Conservation (phyloP, 2,329 filamentous ascomycete genomes). For the Elsinoe australis region DNA sequence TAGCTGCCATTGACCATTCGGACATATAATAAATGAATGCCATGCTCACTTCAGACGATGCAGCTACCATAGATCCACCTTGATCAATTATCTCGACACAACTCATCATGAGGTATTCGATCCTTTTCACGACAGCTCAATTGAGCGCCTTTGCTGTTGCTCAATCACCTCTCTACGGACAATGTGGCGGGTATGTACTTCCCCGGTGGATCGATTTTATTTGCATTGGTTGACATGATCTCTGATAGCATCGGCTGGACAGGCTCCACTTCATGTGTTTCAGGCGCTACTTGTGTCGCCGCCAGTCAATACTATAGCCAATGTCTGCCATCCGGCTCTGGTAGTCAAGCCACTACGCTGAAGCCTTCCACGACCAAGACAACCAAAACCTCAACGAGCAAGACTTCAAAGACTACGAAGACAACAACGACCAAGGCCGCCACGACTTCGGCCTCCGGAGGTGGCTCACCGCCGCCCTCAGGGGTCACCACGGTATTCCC, state of each 20-base stretch:
- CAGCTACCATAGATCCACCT: too few species aligned
- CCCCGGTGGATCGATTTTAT: background rate
- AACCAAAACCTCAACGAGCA: too few species aligned
- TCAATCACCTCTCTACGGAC: constrained; percentile 2
- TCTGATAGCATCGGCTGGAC: constrained; percentile 14
- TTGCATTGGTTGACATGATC: background rate
- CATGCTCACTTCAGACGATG: too few species aligned
- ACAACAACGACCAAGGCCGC: constrained; percentile 16
- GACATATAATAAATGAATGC: too few species aligned
- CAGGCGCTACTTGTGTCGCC: constrained; percentile 20
- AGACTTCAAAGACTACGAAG: constrained; percentile 17
- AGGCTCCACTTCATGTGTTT: constrained; percentile 22
- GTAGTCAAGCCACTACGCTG: background rate
- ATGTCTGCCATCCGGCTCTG: constrained; percentile 20
- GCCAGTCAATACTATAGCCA: constrained; percentile 23
- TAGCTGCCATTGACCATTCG: too few species aligned
- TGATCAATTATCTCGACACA: too few species aligned
- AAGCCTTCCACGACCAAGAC: constrained; percentile 6
- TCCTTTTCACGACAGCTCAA: background rate
- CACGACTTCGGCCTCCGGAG: background rate
- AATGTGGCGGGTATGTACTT: constrained; percentile 1
- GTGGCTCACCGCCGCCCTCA: background rate
- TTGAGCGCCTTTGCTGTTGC: background rate
- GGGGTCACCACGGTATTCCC: background rate
- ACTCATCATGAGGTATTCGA: background rate